phyloP scores from a whole-genome alignment of 2,329 filamentous ascomycete species.

The Aspergillus japonicus region DNA sequence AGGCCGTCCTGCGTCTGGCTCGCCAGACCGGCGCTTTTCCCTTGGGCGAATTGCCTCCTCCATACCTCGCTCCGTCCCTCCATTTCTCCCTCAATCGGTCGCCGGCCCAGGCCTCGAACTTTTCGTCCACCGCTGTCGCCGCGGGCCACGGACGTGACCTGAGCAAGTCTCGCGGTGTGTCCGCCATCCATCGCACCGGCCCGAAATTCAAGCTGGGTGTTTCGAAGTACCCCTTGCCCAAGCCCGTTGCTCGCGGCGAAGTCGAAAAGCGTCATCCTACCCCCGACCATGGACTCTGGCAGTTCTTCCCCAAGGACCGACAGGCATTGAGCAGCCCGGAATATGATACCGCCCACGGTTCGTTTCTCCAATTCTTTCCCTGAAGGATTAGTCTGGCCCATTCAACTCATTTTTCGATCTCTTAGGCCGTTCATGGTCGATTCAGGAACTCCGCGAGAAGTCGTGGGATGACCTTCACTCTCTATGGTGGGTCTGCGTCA shows the following conservation, averaged over 20 bases:
- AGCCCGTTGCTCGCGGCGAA: conserved; percentile 63
- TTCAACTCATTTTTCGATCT: conserved; percentile 16
- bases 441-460: conserved; percentile 81
- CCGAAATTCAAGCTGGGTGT: conserved; percentile 72
- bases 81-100: conserved; percentile 36
- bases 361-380: conserved; percentile 14
- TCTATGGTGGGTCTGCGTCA: conserved; percentile 92
- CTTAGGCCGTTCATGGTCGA: conserved; percentile 73
- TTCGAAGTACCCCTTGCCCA: conserved; percentile 68
- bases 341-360: conserved; percentile 69
- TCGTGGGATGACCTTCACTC: conserved; percentile 90
- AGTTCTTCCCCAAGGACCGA: conserved; percentile 75
- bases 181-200: conserved; percentile 74
- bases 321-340: conserved; percentile 69
- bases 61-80: conserved; percentile 46
- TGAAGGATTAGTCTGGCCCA: background rate
- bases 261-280: conserved; percentile 53
- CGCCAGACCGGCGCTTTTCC: conserved; percentile 33
- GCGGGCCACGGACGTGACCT: conserved; percentile 63
- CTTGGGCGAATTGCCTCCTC: conserved; percentile 41
- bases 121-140: conserved; percentile 56
- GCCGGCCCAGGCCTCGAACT: conserved; percentile 38
- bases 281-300: conserved; percentile 83
- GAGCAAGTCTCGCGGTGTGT: conserved; percentile 79
- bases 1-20: conserved; percentile 34